Conservation (phyloP, 306 rosid species). For the Malus sylvestris region DNA sequence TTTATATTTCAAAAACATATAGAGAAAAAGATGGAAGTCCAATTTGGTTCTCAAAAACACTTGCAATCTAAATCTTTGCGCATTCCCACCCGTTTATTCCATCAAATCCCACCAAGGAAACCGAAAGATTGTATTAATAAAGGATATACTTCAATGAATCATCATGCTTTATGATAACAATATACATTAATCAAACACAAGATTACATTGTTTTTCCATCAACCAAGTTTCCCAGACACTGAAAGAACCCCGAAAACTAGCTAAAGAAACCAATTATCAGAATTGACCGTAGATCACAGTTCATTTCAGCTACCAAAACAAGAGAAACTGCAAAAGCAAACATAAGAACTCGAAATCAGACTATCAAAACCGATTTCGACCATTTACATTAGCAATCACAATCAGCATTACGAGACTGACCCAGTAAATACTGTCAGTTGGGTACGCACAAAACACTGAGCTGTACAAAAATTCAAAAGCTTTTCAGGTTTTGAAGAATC, state of each 20-base stretch:
- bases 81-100: neutral
- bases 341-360: neutral
- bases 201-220: neutral
- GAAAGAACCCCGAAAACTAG: neutral
- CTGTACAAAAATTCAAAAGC: neutral
- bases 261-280: neutral
- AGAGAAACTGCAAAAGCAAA: neutral
- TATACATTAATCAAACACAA: neutral
- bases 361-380: neutral
- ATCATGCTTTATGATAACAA: neutral
- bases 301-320: neutral
- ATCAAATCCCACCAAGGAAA: neutral
- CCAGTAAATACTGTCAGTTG: neutral
- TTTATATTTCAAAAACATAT: neutral
- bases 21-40: neutral
- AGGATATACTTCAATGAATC: neutral
- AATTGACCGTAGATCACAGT: neutral
- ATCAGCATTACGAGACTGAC: neutral
- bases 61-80: neutral
- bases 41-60: neutral
- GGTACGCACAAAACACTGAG: neutral
- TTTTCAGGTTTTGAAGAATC: neutral
- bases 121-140: neutral
- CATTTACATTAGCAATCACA: neutral
- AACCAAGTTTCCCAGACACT: neutral